Evolutionary conservation across 2,329 filamentous ascomycete genomes (phyloP), one percentile per base, ranked within the genome.

Genomic region (Boeremia exigua): DNA sequence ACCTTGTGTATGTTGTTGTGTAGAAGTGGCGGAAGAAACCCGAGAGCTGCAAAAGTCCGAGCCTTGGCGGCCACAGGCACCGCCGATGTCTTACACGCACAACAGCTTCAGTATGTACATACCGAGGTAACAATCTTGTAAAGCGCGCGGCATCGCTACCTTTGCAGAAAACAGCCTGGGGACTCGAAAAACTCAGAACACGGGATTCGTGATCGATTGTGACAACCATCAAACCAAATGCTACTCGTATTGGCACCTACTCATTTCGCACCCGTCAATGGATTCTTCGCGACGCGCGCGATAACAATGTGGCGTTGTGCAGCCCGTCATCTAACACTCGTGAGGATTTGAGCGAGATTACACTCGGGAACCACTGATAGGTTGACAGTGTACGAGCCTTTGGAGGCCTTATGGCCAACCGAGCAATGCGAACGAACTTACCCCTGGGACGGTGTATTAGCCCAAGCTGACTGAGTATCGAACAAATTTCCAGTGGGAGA

Each of bases 251-350:
- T 28, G 17, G 17, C 23, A 34, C 36, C 30, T 6, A 27, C 32
- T 51, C 47, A 47, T 51, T 51, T 51, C 42, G 43, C 40, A n/a
- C 38, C 44, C 44, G 25, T 54, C 50, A 50, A 42, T 36, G 34
- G 32, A 39, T 14, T 50, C 34, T 14, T 46, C 40, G 52, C 47
- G 44, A 47, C 46, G 36, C 43, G 32, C 48, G 32, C 47, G 40
- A 48, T 47, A 51, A 37, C 14, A 44, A 47, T 8, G 47, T 51
- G 47, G 53, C 53, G 53, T 14, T 43, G 19, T 23, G n/a, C 36
- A 37, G 9, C 28, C 38, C 19, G 39, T 27, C 25, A 40, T 36
- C 43, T 44, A 25, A 15, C 43, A 34, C 32, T 36, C 19, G 25
- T 36, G 17, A 17, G 47, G 47, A 17, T 51, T 47, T 6, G 30